Percentiles rank a stretch among this genome's conserved stretches.
Evolutionary conservation across 2,329 filamentous ascomycete genomes (phyloP).

Genomic region (Colletotrichum tropicale): DNA sequence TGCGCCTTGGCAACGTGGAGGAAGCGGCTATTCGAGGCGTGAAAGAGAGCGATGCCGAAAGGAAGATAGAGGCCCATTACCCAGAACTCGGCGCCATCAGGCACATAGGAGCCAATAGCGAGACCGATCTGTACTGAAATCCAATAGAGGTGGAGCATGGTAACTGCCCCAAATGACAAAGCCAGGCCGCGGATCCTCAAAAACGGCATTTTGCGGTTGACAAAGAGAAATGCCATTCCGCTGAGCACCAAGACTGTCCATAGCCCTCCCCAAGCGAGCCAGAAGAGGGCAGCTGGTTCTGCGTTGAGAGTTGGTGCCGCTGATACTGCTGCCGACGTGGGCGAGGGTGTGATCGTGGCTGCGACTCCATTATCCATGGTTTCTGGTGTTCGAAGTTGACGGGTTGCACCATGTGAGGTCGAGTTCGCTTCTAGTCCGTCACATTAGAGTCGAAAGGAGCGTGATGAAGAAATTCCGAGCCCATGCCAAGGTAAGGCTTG

Average conservation of each 20-base stretch:
- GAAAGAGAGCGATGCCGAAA: slow-evolving; percentile 69
- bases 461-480: not conserved
- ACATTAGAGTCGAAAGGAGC: not conserved
- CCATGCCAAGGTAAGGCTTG: not conserved
- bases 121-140: slow-evolving; percentile 42
- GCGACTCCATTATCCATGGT: not conserved
- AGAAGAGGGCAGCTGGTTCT: slow-evolving; percentile 46
- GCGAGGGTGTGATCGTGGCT: not conserved
- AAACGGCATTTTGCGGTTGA: slow-evolving; percentile 42
- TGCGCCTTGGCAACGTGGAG: slow-evolving; percentile 63
- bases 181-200: slow-evolving; percentile 37
- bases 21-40: slow-evolving; percentile 67
- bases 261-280: slow-evolving; percentile 35
- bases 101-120: slow-evolving; percentile 42
- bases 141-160: slow-evolving; percentile 48
- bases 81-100: slow-evolving; percentile 65
- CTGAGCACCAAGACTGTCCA: slow-evolving; percentile 43
- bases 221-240: slow-evolving; percentile 45
- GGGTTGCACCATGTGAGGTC: not conserved
- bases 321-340: not conserved
- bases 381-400: not conserved
- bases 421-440: not conserved
- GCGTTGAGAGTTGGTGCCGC: slow-evolving; percentile 21
- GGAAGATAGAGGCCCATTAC: slow-evolving; percentile 71
- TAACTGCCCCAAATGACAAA: slow-evolving; percentile 34